These are phyloP conservation scores for Uronychia binucleata DNA, from an alignment of 73 alveolate species.

Conservation along the genomic window DNA sequence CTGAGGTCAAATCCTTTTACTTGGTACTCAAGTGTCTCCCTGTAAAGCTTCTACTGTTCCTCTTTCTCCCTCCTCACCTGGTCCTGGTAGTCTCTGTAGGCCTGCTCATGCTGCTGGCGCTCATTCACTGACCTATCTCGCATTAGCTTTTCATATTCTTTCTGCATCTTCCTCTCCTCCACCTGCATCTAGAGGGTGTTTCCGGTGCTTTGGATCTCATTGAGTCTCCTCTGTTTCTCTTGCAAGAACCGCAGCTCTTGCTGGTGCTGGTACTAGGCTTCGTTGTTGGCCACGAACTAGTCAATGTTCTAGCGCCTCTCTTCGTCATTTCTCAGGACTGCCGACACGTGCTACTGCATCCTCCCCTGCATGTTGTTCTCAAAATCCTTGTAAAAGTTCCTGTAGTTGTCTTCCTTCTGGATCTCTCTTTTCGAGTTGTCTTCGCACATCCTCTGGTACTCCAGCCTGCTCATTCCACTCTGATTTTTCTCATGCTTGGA, in stretches of 20 bases:
- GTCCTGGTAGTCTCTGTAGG: constrained; percentile 26
- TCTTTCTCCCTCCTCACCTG: constrained; percentile 15
- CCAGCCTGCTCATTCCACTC: constrained; percentile 11
- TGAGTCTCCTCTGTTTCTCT: constrained; percentile 34
- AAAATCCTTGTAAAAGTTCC: constrained; percentile 47
- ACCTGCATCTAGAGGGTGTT: background rate
- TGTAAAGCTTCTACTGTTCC: constrained; percentile 30
- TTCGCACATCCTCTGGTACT: constrained; percentile 43
- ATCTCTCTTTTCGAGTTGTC: constrained; percentile 28
- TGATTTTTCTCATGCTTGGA: too few species aligned
- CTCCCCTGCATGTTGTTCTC: constrained; percentile 51
- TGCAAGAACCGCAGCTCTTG: constrained; percentile 17
- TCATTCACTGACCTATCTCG: constrained; percentile 9
- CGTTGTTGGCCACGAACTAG: constrained; percentile 28
- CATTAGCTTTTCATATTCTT: constrained; percentile 1
- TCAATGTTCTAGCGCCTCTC: constrained; percentile 29
- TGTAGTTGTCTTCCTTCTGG: constrained; percentile 40
- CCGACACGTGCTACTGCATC: constrained; percentile 40
- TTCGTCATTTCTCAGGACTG: constrained; percentile 13
- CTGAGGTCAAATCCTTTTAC: background rate
- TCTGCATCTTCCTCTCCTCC: constrained; percentile 16
- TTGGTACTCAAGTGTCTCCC: constrained; percentile 48
- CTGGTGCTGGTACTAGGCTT: constrained; percentile 23
- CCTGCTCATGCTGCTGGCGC: constrained; percentile 40
- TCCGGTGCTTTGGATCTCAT: constrained; percentile 17